phyloP scores from a whole-genome alignment of 495 filamentous ascomycete species.

The Tetracladium setigerum region DNA sequence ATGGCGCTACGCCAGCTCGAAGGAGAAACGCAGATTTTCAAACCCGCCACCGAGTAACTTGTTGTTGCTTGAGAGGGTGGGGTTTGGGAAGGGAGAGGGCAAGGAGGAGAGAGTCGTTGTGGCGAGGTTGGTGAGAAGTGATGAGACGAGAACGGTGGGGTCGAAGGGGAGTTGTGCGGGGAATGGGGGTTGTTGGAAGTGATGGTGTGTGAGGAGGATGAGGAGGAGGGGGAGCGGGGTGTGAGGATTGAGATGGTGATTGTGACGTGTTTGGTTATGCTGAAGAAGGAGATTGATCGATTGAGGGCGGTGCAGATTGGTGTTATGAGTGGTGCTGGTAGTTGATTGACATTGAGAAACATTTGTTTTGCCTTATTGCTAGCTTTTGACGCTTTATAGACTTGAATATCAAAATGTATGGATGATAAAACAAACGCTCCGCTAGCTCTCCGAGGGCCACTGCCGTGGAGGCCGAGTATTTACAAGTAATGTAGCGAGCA shows the following conservation, averaged over 20 bases:
- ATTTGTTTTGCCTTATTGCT: too few relatives aligned
- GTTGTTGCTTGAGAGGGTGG: slow-evolving; percentile 30
- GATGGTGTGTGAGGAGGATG: slow-evolving; percentile 10
- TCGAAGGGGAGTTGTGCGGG: slow-evolving; percentile 34
- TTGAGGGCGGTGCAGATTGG: slow-evolving; percentile 37
- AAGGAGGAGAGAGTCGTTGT: slow-evolving; percentile 22
- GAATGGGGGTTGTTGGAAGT: slow-evolving; percentile 48
- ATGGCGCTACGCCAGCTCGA: slow-evolving; percentile 39
- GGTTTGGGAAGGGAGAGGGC: slow-evolving; percentile 8
- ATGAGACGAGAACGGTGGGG: slow-evolving; percentile 34
- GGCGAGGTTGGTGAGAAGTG: slow-evolving; percentile 38
- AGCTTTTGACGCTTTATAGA: too few relatives aligned
- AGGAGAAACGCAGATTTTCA: slow-evolving; percentile 22
- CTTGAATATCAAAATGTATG: too few relatives aligned
- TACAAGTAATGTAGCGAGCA: too few relatives aligned
- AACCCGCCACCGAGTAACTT: slow-evolving; percentile 18
- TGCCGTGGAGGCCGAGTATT: too few relatives aligned
- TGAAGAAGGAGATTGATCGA: slow-evolving; percentile 53
- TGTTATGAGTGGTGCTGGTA: slow-evolving; percentile 27
- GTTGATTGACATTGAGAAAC: slow-evolving; percentile 11
- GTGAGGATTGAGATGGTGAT: slow-evolving; percentile 31
- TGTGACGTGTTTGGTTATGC: slow-evolving; percentile 44
- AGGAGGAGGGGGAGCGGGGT: slow-evolving; percentile 5
- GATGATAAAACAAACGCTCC: too few relatives aligned
- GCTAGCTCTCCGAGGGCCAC: too few relatives aligned